Conservation (phyloP, 1,284 basidiomycete species). For the Uromyces viciae-fabae region DNA sequence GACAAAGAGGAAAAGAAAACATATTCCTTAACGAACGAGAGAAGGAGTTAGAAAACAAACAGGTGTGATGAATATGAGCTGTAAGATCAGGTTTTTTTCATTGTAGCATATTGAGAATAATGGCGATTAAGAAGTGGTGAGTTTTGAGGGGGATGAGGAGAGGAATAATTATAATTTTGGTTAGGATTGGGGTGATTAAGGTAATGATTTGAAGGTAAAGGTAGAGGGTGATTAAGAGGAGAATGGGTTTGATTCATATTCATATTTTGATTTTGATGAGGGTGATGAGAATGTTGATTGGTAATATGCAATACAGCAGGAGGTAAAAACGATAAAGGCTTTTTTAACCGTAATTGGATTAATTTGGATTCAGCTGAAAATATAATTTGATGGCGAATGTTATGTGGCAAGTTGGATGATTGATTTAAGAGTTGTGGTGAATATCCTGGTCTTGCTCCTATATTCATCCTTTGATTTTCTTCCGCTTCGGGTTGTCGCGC, state of each 20-base stretch:
- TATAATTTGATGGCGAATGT: constrained; percentile 46
- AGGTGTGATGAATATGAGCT: background rate
- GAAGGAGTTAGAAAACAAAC: background rate
- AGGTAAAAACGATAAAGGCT: background rate
- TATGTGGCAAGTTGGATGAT: constrained; percentile 16
- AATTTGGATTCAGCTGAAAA: constrained; percentile 45
- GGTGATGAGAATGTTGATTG: constrained; percentile 1
- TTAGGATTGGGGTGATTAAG: background rate
- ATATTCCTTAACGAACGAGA: background rate
- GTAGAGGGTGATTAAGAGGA: background rate
- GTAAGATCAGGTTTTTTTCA: too few relatives aligned
- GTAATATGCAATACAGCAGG: constrained; percentile 15
- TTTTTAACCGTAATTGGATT: constrained; percentile 9
- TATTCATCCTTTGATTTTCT: background rate
- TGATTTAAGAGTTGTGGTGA: constrained; percentile 11
- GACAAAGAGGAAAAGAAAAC: background rate
- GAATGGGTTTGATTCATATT: too few relatives aligned
- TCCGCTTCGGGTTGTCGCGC: constrained; percentile 10
- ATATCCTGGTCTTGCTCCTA: background rate
- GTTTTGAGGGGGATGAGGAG: constrained; percentile 58
- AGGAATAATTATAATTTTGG: constrained; percentile 56
- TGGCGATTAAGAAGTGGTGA: too few relatives aligned
- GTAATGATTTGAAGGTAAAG: background rate
- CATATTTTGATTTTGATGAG: constrained; percentile 31
- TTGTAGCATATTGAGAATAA: too few relatives aligned